These are phyloP conservation scores for Lyophyllum atratum DNA, from an alignment of 768 basidiomycete genomes.

Conservation along the genomic window DNA sequence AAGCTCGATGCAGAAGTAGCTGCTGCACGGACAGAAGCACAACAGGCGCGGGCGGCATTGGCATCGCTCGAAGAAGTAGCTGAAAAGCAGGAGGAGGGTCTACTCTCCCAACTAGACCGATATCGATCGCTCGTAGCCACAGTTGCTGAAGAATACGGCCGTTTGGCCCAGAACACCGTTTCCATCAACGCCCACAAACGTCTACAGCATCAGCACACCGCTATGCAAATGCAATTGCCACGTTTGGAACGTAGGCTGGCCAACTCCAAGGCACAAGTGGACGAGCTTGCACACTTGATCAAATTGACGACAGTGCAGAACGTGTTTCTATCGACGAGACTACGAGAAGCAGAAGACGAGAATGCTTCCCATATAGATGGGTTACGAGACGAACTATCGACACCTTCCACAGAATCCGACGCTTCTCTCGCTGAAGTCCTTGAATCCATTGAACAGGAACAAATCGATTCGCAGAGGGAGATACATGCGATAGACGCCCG, in stretches of 20 bases:
- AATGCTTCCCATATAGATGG: conserved; percentile 23
- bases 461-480: conserved; percentile 1
- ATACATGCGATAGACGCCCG: conserved; percentile 8
- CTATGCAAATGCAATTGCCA: conserved; percentile 41
- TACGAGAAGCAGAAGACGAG: conserved; percentile 37
- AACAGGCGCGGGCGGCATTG: conserved; percentile 33
- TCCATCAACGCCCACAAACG: conserved; percentile 32
- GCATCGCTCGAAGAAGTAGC: conserved; percentile 30
- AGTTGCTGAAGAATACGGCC: conserved; percentile 56
- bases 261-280: conserved; percentile 67
- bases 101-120: conserved; percentile 53
- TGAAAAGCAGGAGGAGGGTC: conserved; percentile 41
- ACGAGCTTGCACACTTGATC: conserved; percentile 63
- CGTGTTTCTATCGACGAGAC: conserved; percentile 35
- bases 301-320: conserved; percentile 60
- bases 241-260: conserved; percentile 70
- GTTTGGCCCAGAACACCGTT: conserved; percentile 48
- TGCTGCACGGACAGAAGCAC: conserved; percentile 36
- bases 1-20: conserved; percentile 39
- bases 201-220: conserved; percentile 41
- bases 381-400: neutral
- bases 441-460: conserved; percentile 8
- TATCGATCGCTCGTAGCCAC: conserved; percentile 45
- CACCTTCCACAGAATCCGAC: neutral
- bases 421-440: neutral